Conservation (phyloP, 768 basidiomycete species). For the Phanerodontia chrysosporium region DNA sequence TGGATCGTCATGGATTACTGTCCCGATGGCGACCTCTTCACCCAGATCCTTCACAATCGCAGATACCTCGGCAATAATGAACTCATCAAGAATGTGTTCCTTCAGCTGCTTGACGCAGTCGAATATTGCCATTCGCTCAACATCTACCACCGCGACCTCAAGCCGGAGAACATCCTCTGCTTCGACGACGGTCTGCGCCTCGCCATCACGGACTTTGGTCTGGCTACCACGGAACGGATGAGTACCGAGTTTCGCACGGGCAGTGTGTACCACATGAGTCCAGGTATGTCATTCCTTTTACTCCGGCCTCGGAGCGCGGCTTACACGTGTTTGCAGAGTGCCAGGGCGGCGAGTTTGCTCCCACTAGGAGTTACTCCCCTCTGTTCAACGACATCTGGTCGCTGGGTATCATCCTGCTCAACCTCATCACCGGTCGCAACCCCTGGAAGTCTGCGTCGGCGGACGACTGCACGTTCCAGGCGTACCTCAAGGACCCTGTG, state of each 20-base stretch:
- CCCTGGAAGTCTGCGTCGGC: slow-evolving; percentile 90
- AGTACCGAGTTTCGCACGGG: slow-evolving; percentile 92
- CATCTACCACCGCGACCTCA: slow-evolving; percentile 95
- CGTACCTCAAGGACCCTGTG: slow-evolving; percentile 71
- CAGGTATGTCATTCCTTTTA: slow-evolving; percentile 47
- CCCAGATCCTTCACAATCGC: slow-evolving; percentile 75
- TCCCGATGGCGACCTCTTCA: slow-evolving; percentile 86
- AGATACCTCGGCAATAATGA: slow-evolving; percentile 81
- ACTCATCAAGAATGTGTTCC: slow-evolving; percentile 85
- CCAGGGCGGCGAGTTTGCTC: slow-evolving; percentile 68
- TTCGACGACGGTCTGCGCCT: slow-evolving; percentile 72
- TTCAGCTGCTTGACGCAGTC: slow-evolving; percentile 91
- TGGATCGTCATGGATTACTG: slow-evolving; percentile 95
- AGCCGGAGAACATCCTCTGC: slow-evolving; percentile 94
- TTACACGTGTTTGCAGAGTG: slow-evolving; percentile 61
- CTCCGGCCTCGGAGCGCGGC: neutral
- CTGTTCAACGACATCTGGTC: slow-evolving; percentile 95
- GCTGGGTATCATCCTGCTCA: slow-evolving; percentile 92
- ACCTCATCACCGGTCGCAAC: slow-evolving; percentile 90
- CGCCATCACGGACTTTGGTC: slow-evolving; percentile 92
- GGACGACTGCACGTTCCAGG: slow-evolving; percentile 85
- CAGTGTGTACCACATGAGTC: slow-evolving; percentile 98
- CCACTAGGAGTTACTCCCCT: slow-evolving; percentile 73
- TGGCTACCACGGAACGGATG: slow-evolving; percentile 82
- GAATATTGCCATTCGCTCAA: slow-evolving; percentile 88